Base-by-base conservation (phyloP, 805 yeast genomes). In the Starmera pachycereana region DNA sequence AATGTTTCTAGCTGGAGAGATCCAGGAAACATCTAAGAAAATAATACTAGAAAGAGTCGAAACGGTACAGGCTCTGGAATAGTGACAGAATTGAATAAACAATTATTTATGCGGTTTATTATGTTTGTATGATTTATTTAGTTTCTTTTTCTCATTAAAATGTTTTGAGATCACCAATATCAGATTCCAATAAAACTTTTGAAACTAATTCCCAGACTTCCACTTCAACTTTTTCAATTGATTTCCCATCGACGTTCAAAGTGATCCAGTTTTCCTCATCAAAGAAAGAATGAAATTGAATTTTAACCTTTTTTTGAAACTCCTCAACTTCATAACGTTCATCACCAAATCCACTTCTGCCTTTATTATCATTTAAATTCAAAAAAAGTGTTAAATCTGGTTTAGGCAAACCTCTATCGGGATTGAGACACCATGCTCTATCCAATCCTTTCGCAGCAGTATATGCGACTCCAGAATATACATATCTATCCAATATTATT, bases 381-480 rank as follows among this genome's bases (percentile, higher is more conserved):
- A 92, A 62, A 49, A 90, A 92, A 1, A 92, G 40, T 0, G 90
- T 82, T 37, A 82, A 44, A 58, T 92, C 99, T 0, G 99, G 97
- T 47, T 65, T 73, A 1, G 95, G 88, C 12, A 92, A 68, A 0
- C 97, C 97, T 22, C 60, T 61, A 50, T 92, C 98, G 1, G 96
- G 92, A 28, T 66, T 62, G 14, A 71, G 61, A 48, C 96, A 82
- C 98, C 98, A 92, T 8, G 75, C 67, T 29, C 71, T 56, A 46
- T 76, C 76, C 54, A 80, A 57, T 1, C 79, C 84, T 58, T 92
- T 90, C 8, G 97, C 96, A 2, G 84, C 68, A 1, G 96, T 80
- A 55, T 90, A 92, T 6, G 96, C 96, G 4, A 88, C 75, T 0
- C 99, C 98, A 0, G 97, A 87, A 53, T 85, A 90, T 4, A 84